Evolutionary conservation across 257 asterid genomes (phyloP), one percentile per base, ranked within the genome.

Genomic region (Schizonepeta tenuifolia): DNA sequence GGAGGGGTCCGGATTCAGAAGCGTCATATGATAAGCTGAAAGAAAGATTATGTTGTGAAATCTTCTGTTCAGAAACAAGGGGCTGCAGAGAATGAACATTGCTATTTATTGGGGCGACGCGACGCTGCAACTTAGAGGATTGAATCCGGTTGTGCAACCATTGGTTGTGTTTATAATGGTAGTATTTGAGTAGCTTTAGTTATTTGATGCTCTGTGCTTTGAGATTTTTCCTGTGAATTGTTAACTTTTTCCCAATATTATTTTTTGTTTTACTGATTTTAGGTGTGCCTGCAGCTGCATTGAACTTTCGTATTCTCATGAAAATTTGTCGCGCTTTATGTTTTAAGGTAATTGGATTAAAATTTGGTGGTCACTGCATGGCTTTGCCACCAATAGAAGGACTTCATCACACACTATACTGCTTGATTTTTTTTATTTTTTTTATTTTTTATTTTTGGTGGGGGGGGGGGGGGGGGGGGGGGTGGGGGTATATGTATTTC

Each of bases 61-160:
- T 83, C 83, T 65, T 41, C 41, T 38, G 58, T 57, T 66, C 78
- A 69, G 57, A 67, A 71, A 68, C 87, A 78, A 67, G 77, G 58
- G 74, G 65, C 58, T 21, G 82, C 15, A 53, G 78, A 43, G 47
- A 77, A 76, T 72, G 83, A 57, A 82, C 82, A 55, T 72, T 94
- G 83, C 75, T 72, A 54, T 89, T 94, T 54, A 26, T 91, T 68
- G 99, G 99, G 75, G n/a, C n/a, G n/a, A n/a, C n/a, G 96, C 99
- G 28, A 89, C 96, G 6, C 73, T 94, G 86, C 99, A 94, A 73
- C 93, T 94, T 26, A 82, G 98, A 80, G 99, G 99, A 71, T 79
- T 73, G 57, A 64, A 74, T 77, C 86, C 91, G 13, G 84, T 91
- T 72, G 60, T 75, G 75, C 99, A 94, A 79, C 99, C 99, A 6